Evolutionary conservation across 257 asterid genomes (phyloP).

Genomic region (Jasminum sambac): DNA sequence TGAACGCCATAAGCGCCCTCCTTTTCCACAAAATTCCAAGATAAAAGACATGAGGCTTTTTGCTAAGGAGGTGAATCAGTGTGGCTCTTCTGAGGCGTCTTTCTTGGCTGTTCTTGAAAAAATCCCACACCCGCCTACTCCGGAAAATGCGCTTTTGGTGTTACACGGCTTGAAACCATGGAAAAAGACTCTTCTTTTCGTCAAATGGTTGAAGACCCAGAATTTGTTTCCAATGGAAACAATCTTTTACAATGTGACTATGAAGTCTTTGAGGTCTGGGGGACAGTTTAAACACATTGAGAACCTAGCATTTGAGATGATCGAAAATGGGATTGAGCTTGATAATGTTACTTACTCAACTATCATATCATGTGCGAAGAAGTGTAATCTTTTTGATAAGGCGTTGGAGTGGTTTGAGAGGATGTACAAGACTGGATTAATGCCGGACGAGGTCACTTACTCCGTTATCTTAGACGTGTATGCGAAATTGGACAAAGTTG

Average conservation of each 20-base stretch:
- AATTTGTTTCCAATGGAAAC: conserved; percentile 71
- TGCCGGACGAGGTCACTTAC: conserved; percentile 98
- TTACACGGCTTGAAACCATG: conserved; percentile 64
- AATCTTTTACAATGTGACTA: conserved; percentile 80
- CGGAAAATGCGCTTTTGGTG: conserved; percentile 75
- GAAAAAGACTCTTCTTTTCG: conserved; percentile 67
- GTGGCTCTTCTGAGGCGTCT: conserved; percentile 47
- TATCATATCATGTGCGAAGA: conserved; percentile 85
- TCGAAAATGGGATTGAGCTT: conserved; percentile 57
- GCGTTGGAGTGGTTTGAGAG: conserved; percentile 99
- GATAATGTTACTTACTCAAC: conserved; percentile 93
- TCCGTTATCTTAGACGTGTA: conserved; percentile 89
- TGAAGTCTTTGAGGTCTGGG: conserved; percentile 88
- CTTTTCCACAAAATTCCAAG: conserved; percentile 63
- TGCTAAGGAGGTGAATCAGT: conserved; percentile 65
- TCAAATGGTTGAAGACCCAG: conserved; percentile 71
- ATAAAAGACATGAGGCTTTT: conserved; percentile 61
- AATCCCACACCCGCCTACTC: conserved; percentile 55
- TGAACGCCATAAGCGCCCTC: conserved; percentile 73
- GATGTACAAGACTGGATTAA: conserved; percentile 89
- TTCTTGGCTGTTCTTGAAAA: conserved; percentile 53
- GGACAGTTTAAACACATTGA: conserved; percentile 78
- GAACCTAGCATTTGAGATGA: conserved; percentile 78
- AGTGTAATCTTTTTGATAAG: conserved; percentile 76
- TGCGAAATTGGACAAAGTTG: conserved; percentile 76